Base-by-base conservation (phyloP, 768 basidiomycete genomes). In the Boletus insuetus region DNA sequence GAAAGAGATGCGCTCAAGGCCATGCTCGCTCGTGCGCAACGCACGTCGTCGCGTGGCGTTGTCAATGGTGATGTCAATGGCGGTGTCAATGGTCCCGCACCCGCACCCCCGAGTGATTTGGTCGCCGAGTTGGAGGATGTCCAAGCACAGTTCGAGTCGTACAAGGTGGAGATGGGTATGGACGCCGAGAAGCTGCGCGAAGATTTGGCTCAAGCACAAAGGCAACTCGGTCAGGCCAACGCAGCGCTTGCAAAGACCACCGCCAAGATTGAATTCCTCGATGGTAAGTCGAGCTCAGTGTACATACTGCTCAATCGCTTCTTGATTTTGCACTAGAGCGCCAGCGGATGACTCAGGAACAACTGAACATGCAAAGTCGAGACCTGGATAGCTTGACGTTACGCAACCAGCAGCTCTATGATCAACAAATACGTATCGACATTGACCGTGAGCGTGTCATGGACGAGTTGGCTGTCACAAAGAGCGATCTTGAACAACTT, bases 1-100 rank as follows among this genome's bases (percentile, higher is more conserved):
- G 96, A 98, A 72, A 76, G 93, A 6, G 97, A 97, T 61, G 82
- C 91, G 43, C 80, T 95, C 59, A 87, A 84, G 62, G 79, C 80
- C 38, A 82, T 97, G 79, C 77, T 94, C 16, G 77, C 78, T 17
- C 74, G 89, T 48, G 75, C 79, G 14, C 77, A 82, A 62, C 66
- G 63, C 40, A 49, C 42, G 49, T 58, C 48, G 29, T 62, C 38
- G 24, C 65, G 51, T 49, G 50, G 42, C 8, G 46, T 63, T 4
- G 35, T 68, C 41, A 74, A 76, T 49, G 75, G 74, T 7, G 69
- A 70, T 19, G 56, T 73, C 48, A 74, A 76, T 49, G 75, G 74
- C 8, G 69, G 70, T 19, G 56, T 73, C 48, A 72, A 69, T 22
- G 69, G 68, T 20, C 39, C 59, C 43, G 44, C 58, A 31, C 41